phyloP scores from a whole-genome alignment of 345 rosid genomes.

The Tarenaya hassleriana region DNA sequence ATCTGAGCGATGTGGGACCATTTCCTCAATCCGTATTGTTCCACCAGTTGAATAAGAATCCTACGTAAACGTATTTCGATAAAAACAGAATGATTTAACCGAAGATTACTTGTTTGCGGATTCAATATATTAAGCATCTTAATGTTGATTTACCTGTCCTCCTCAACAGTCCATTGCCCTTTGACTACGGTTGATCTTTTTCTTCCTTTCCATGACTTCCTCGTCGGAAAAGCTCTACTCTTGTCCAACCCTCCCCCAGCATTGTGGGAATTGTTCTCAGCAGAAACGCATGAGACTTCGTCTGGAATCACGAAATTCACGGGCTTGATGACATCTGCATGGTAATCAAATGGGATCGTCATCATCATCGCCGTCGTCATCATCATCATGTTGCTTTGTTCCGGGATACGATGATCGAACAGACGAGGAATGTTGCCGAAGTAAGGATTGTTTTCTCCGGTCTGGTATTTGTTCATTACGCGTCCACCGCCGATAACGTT shows the following conservation, averaged over 20 bases:
- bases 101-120: too few relatives aligned
- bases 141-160: conserved; percentile 60
- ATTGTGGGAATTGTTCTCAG: conserved; percentile 30
- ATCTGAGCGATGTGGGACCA: conserved; percentile 67
- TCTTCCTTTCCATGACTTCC: conserved; percentile 40
- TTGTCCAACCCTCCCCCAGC: conserved; percentile 28
- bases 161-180: conserved; percentile 90
- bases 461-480: conserved; percentile 38
- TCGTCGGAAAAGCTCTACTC: conserved; percentile 30
- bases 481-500: conserved; percentile 27
- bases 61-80: conserved; percentile 39
- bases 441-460: conserved; percentile 19
- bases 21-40: conserved; percentile 44
- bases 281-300: conserved; percentile 52
- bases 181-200: conserved; percentile 58
- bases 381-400: conserved; percentile 26
- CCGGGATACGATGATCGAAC: conserved; percentile 25
- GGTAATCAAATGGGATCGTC: conserved; percentile 34
- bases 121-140: too few relatives aligned
- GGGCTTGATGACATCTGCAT: conserved; percentile 35
- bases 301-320: conserved; percentile 42
- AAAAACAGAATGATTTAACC: too few relatives aligned
- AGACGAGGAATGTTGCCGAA: conserved; percentile 23
- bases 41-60: conserved; percentile 42
- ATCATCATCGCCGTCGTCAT: conserved; percentile 32